Base-by-base conservation (phyloP, 495 filamentous ascomycete species). In the Corynascus novoguineensis region DNA sequence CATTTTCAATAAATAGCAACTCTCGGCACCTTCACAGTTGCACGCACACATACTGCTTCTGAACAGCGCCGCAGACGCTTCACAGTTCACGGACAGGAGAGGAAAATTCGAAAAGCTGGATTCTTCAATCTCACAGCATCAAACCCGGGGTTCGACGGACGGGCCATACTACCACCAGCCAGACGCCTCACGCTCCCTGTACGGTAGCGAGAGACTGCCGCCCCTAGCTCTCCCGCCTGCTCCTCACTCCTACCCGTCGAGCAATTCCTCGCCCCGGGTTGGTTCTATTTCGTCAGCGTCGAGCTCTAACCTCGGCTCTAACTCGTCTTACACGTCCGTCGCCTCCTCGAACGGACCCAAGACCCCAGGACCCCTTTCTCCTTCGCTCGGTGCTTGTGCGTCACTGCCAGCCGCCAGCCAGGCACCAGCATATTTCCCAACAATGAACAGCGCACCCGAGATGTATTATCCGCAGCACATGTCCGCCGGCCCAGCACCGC, bases 21-120 rank as follows among this genome's bases (percentile, higher is more conserved):
- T n/a, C n/a, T n/a, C n/a, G n/a, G n/a, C n/a, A n/a, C n/a, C n/a
- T 41, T 41, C 37, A 17, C 37, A 15, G n/a, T 41, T 41, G 37
- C 37, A 41, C 37, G n/a, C 37, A 17, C n/a, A 27, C 24, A n/a
- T 7, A 10, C 1, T 15, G 24, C 19, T 22, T 24, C 3, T 9
- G 24, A 28, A 14, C 1, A 44, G 9, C 44, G 15, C 42, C 29
- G 14, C 45, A 19, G 12, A 44, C 41, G 9, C 41, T 28, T 29
- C 44, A 21, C 29, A 50, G 40, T 47, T 68, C 61, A 15, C 45
- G 15, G 28, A n/a, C n/a, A n/a, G n/a, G n/a, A n/a, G n/a, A n/a
- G 40, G 48, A 57, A 61, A 81, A 82, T 90, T 86, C 90, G 91
- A 82, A 88, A 97, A 95, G 81, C 92, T 97, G 92, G 92, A 95